Conservation (phyloP, 164 flowering plant species). For the Umbilicus rupestris region DNA sequence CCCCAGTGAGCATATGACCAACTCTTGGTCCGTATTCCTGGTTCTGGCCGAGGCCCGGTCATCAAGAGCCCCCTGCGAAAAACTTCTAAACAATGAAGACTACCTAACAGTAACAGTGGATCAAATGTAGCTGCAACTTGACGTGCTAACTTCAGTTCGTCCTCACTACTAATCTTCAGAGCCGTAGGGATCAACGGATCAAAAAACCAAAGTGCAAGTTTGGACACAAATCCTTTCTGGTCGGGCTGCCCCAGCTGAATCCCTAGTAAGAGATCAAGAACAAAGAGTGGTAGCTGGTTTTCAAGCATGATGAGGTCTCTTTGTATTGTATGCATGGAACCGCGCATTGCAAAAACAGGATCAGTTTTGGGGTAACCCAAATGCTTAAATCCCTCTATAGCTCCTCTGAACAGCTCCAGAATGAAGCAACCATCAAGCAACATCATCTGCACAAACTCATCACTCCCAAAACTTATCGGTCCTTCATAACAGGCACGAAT, state of each 20-base stretch:
- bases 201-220: slow-evolving; percentile 43
- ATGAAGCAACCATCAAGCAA: slow-evolving; percentile 61
- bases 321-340: slow-evolving; percentile 61
- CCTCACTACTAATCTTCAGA: slow-evolving; percentile 40
- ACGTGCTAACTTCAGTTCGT: slow-evolving; percentile 34
- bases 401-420: slow-evolving; percentile 53
- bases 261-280: slow-evolving; percentile 40
- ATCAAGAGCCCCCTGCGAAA: slow-evolving; percentile 53
- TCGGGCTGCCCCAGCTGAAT: slow-evolving; percentile 40
- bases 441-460: slow-evolving; percentile 57
- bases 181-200: slow-evolving; percentile 75
- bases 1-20: slow-evolving; percentile 42
- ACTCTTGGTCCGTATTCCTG: slow-evolving; percentile 39
- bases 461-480: slow-evolving; percentile 22
- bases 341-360: slow-evolving; percentile 63
- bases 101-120: slow-evolving; percentile 50
- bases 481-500: slow-evolving; percentile 60
- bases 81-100: slow-evolving; percentile 77
- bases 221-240: slow-evolving; percentile 33
- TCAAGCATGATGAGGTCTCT: slow-evolving; percentile 74
- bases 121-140: slow-evolving; percentile 35
- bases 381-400: slow-evolving; percentile 35
- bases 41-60: slow-evolving; percentile 36
- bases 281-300: slow-evolving; percentile 60
- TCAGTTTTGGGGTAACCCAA: slow-evolving; percentile 56